Percentiles rank a stretch among this genome's conserved stretches.
phyloP scores from a whole-genome alignment of 2,329 filamentous ascomycete genomes.

The Trichoderma brevicompactum region DNA sequence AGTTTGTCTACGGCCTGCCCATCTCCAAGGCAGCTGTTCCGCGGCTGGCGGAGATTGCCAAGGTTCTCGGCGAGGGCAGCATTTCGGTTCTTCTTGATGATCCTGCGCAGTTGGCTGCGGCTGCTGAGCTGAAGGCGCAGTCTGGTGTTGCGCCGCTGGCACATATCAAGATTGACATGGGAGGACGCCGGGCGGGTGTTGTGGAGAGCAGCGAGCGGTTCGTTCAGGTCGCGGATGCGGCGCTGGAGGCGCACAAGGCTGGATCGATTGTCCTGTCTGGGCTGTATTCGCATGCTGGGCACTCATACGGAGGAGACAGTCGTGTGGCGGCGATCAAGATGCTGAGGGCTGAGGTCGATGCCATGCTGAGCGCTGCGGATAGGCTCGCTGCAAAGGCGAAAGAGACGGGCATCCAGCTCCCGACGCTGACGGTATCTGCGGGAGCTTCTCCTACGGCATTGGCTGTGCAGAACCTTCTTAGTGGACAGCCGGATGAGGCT shows the following conservation, averaged over 20 bases:
- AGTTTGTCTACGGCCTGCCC: slow-evolving; percentile 75
- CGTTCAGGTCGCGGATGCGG: slow-evolving; percentile 49
- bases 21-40: slow-evolving; percentile 63
- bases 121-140: slow-evolving; percentile 48
- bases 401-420: slow-evolving; percentile 31
- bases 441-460: slow-evolving; percentile 75
- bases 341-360: slow-evolving; percentile 40
- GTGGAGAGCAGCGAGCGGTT: slow-evolving; percentile 54
- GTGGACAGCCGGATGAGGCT: slow-evolving; percentile 18
- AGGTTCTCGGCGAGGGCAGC: slow-evolving; percentile 57
- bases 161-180: slow-evolving; percentile 77
- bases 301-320: slow-evolving; percentile 63
- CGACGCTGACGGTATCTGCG: slow-evolving; percentile 59
- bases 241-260: slow-evolving; percentile 35
- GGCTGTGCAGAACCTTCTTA: slow-evolving; percentile 37
- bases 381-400: slow-evolving; percentile 31
- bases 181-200: slow-evolving; percentile 72
- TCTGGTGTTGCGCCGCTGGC: slow-evolving; percentile 57
- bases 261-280: slow-evolving; percentile 57
- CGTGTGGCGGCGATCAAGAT: slow-evolving; percentile 40
- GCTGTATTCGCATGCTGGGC: slow-evolving; percentile 74
- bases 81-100: slow-evolving; percentile 74
- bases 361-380: slow-evolving; percentile 37
- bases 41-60: slow-evolving; percentile 62
- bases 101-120: slow-evolving; percentile 58